Percentiles rank a stretch among this genome's conserved stretches.
These are phyloP conservation scores for Cercis canadensis DNA, from an alignment of 306 rosid species.

Conservation along the genomic window DNA sequence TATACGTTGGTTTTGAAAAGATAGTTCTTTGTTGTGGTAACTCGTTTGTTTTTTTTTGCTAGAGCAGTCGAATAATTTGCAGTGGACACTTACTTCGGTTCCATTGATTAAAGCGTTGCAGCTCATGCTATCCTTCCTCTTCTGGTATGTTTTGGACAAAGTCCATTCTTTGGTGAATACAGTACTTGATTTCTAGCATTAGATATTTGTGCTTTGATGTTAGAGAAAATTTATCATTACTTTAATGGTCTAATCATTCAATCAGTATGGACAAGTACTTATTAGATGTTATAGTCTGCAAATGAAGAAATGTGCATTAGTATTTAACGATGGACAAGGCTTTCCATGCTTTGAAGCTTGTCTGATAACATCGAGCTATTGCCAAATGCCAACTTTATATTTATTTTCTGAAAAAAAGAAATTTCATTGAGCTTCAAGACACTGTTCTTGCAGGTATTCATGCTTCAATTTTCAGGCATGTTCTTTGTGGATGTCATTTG, in stretches of 20 bases:
- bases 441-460: conserved; percentile 79
- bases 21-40: conserved; percentile 21
- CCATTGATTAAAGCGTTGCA: conserved; percentile 91
- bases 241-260: conserved; percentile 8
- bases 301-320: conserved; percentile 5
- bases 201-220: not conserved
- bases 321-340: conserved; percentile 15
- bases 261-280: not conserved
- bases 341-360: conserved; percentile 21
- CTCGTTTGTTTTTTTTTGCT: conserved; percentile 42
- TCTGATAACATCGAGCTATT: conserved; percentile 11
- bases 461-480: conserved; percentile 83
- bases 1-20: conserved; percentile 39
- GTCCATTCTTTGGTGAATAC: not conserved
- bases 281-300: not conserved
- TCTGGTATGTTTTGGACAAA: conserved; percentile 62
- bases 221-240: not conserved
- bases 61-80: conserved; percentile 93
- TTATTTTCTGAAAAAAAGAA: not conserved
- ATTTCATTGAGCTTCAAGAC: conserved; percentile 28
- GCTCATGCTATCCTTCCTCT: conserved; percentile 85
- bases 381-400: conserved; percentile 14
- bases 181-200: not conserved
- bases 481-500: conserved; percentile 99
- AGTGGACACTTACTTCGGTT: conserved; percentile 81